Conservation (phyloP, 495 filamentous ascomycete genomes). For the Lepidopterella palustris region DNA sequence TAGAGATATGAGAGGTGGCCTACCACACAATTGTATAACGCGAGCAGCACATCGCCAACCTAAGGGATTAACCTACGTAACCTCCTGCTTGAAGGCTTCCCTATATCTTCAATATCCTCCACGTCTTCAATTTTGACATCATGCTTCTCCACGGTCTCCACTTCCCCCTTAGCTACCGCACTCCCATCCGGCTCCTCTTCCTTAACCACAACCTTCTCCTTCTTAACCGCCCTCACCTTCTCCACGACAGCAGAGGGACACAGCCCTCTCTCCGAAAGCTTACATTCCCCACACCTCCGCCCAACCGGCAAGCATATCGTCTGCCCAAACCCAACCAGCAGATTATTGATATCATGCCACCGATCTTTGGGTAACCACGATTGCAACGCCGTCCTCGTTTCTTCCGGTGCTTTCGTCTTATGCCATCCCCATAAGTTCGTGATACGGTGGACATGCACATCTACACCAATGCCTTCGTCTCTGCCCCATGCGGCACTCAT, state of each 20-base stretch:
- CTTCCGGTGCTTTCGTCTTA: conserved; percentile 75
- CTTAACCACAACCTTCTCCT: conserved; percentile 35
- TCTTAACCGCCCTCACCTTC: conserved; percentile 40
- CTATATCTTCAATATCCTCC: conserved; percentile 27
- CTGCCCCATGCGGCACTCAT: conserved; percentile 64
- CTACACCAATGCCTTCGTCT: conserved; percentile 58
- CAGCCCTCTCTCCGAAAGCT: conserved; percentile 62
- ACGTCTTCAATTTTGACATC: conserved; percentile 27
- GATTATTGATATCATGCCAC: conserved; percentile 92
- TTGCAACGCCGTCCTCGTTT: conserved; percentile 71
- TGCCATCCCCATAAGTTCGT: conserved; percentile 97
- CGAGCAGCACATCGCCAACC: neutral
- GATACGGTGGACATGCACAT: conserved; percentile 75
- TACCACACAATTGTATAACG: neutral
- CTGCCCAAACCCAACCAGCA: conserved; percentile 89
- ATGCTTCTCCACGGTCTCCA: conserved; percentile 1
- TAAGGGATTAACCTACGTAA: neutral
- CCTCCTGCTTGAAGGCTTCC: conserved; percentile 3
- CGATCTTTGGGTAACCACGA: conserved; percentile 77
- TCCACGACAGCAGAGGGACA: conserved; percentile 62
- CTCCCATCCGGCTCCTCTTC: conserved; percentile 14
- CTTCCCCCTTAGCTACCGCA: conserved; percentile 43
- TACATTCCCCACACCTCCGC: conserved; percentile 74
- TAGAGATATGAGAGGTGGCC: neutral
- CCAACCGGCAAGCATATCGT: conserved; percentile 78